Conservation (phyloP, 768 basidiomycete species). For the Tricholoma furcatifolium region DNA sequence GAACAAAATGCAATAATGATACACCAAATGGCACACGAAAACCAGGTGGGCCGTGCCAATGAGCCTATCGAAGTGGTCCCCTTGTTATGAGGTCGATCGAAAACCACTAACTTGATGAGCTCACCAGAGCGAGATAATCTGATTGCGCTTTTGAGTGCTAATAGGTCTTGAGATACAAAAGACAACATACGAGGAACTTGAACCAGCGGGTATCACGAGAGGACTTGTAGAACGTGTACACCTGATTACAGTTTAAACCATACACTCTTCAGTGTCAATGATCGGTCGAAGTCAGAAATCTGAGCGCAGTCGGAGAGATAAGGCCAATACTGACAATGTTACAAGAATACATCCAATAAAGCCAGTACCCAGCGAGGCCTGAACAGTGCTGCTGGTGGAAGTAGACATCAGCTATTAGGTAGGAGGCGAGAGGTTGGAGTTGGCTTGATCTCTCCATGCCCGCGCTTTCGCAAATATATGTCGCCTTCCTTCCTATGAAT, state of each 20-base stretch:
- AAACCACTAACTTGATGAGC: background rate
- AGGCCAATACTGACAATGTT: background rate
- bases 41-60: background rate
- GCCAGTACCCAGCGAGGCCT: background rate
- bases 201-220: background rate
- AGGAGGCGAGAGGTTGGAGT: background rate
- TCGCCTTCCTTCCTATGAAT: too few relatives aligned
- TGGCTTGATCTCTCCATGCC: background rate
- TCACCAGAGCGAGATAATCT: background rate
- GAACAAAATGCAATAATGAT: background rate
- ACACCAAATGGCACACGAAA: background rate
- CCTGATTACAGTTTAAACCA: slow-evolving; percentile 2
- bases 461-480: background rate
- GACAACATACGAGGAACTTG: background rate
- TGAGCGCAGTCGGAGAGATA: background rate
- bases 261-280: background rate
- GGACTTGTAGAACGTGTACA: slow-evolving; percentile 1
- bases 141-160: background rate
- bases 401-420: background rate
- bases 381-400: background rate
- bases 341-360: slow-evolving; percentile 1
- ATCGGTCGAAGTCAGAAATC: background rate
- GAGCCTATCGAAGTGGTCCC: background rate
- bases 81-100: background rate
- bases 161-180: background rate